Percentiles rank a stretch among this genome's conserved stretches.
Evolutionary conservation across 331 rosid genomes (phyloP).

Genomic region (Erythrophleum ivorense): DNA sequence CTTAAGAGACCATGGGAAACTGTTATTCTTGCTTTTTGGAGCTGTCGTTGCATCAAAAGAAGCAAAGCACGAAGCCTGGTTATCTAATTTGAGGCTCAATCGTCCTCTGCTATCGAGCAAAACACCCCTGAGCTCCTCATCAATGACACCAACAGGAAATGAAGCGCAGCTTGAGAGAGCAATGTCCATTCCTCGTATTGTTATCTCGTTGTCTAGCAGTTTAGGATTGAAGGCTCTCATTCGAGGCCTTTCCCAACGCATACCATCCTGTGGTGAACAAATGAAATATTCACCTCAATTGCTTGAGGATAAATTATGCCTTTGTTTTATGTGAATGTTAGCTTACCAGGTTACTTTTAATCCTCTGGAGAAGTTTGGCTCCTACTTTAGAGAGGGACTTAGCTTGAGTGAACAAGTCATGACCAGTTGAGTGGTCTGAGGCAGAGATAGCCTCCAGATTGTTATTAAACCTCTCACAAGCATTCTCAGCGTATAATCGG

Average conservation of each 20-base stretch:
- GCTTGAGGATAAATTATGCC: background rate
- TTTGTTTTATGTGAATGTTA: conserved; percentile 17
- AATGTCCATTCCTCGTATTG: conserved; percentile 69
- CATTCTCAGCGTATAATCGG: conserved; percentile 53
- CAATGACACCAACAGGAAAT: conserved; percentile 47
- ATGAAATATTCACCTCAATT: conserved; percentile 25
- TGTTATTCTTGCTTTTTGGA: conserved; percentile 42
- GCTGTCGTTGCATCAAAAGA: conserved; percentile 50
- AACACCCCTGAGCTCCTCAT: conserved; percentile 55
- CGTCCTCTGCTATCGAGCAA: conserved; percentile 47
- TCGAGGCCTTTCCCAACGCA: conserved; percentile 76
- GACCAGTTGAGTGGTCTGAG: conserved; percentile 44
- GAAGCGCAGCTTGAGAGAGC: conserved; percentile 62
- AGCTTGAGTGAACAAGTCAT: conserved; percentile 47
- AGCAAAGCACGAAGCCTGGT: conserved; percentile 45
- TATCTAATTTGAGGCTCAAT: conserved; percentile 46
- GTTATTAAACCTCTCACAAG: conserved; percentile 53
- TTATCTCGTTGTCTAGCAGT: conserved; percentile 53
- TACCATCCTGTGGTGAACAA: conserved; percentile 56
- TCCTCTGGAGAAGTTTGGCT: conserved; percentile 54
- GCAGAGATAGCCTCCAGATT: conserved; percentile 55
- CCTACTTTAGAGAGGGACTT: conserved; percentile 58
- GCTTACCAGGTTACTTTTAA: conserved; percentile 56
- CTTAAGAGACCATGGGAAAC: conserved; percentile 28
- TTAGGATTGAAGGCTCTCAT: conserved; percentile 41